A percentile compares a stretch with the other conserved stretches of the same genome.
Conservation (phyloP, 768 basidiomycete genomes). For the Lentinula lateritia region DNA sequence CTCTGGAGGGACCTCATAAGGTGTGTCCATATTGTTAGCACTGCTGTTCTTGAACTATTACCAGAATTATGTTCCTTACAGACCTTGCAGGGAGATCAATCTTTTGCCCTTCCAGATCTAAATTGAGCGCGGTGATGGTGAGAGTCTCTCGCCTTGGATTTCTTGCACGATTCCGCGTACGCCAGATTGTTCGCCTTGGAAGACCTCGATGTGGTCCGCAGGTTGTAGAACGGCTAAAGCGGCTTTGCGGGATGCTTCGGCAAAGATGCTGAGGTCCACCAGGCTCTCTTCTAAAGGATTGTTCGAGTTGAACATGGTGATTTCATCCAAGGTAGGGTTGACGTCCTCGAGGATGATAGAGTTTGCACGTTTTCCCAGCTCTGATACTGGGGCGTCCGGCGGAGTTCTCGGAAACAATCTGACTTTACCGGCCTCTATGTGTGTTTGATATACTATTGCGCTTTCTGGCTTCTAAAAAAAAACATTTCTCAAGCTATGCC, state of each 20-base stretch:
- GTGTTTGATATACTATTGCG: background rate
- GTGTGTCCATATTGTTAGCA: too few relatives aligned
- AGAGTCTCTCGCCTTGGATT: slow-evolving; percentile 84
- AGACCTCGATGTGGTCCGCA: slow-evolving; percentile 95
- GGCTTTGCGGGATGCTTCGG: slow-evolving; percentile 86
- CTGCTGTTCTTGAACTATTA: too few relatives aligned
- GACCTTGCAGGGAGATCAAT: slow-evolving; percentile 82
- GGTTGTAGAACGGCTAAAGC: slow-evolving; percentile 95
- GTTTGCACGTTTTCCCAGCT: slow-evolving; percentile 22
- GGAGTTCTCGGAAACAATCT: slow-evolving; percentile 15
- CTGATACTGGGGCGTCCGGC: slow-evolving; percentile 17
- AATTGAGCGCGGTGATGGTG: slow-evolving; percentile 69
- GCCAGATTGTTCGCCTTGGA: slow-evolving; percentile 94
- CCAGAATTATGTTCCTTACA: slow-evolving; percentile 60
- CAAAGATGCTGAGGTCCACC: slow-evolving; percentile 88
- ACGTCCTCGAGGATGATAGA: slow-evolving; percentile 81
- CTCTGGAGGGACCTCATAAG: too few relatives aligned
- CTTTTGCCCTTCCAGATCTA: slow-evolving; percentile 83
- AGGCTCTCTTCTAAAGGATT: slow-evolving; percentile 43
- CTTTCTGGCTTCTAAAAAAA: background rate
- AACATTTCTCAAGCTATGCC: slow-evolving; percentile 32
- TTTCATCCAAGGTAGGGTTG: slow-evolving; percentile 94
- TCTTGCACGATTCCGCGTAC: slow-evolving; percentile 90
- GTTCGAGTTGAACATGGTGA: slow-evolving; percentile 64
- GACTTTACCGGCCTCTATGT: slow-evolving; percentile 21